phyloP scores from a whole-genome alignment of 2,329 filamentous ascomycete species.

The Calonectria hongkongensis region DNA sequence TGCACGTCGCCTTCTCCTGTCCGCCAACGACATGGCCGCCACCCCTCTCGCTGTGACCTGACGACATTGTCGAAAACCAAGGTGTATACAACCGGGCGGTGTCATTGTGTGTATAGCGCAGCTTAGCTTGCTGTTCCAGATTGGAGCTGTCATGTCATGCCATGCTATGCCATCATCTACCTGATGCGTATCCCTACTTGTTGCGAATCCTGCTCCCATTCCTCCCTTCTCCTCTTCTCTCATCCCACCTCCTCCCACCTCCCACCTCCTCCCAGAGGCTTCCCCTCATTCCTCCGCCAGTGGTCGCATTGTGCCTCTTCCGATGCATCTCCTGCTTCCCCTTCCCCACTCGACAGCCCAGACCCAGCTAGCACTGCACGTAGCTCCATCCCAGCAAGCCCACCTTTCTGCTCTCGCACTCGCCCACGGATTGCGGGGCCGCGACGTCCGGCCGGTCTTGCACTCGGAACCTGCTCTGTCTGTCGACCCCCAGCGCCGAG shows the following conservation, averaged over 20 bases:
- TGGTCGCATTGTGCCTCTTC: slow-evolving; percentile 27
- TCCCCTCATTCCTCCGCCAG: slow-evolving; percentile 27
- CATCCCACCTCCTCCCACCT: neutral
- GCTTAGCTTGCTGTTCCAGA: neutral
- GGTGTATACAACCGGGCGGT: neutral
- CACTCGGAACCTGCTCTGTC: slow-evolving; percentile 5
- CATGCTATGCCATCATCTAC: slow-evolving; percentile 2
- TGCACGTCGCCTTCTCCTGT: slow-evolving; percentile 40
- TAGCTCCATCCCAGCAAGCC: slow-evolving; percentile 35
- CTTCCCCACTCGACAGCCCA: slow-evolving; percentile 33
- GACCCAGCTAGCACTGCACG: slow-evolving; percentile 34
- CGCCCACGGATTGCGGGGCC: slow-evolving; percentile 47
- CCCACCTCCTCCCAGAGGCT: neutral
- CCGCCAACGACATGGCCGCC: slow-evolving; percentile 38
- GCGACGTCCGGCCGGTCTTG: slow-evolving; percentile 34
- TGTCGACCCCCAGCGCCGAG: slow-evolving; percentile 17
- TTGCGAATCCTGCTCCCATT: slow-evolving; percentile 13
- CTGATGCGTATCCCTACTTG: slow-evolving; percentile 1
- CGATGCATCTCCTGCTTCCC: slow-evolving; percentile 16
- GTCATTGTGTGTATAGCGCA: neutral
- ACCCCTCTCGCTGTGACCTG: slow-evolving; percentile 47
- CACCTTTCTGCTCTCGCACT: slow-evolving; percentile 23
- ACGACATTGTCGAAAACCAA: slow-evolving; percentile 51
- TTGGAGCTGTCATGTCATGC: slow-evolving; percentile 12
- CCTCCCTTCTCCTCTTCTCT: neutral